phyloP scores from a whole-genome alignment of 192 early-diverging fungal genomes.

The Backusella luteola region DNA sequence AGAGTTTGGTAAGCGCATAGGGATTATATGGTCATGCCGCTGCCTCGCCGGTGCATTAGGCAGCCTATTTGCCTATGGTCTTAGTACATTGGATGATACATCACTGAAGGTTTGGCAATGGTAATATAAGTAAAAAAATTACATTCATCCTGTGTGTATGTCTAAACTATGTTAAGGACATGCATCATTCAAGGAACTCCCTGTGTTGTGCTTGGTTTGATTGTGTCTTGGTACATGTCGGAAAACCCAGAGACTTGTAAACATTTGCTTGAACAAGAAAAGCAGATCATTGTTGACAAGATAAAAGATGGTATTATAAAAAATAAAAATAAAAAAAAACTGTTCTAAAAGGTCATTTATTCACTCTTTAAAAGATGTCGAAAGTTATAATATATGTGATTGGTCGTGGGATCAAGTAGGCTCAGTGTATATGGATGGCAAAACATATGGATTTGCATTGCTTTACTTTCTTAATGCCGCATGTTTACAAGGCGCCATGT shows the following conservation, averaged over 20 bases:
- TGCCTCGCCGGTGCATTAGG: conserved; percentile 40
- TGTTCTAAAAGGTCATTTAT: not conserved
- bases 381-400: not conserved
- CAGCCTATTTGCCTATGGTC: conserved; percentile 57
- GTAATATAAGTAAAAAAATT: not conserved
- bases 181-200: conserved; percentile 63
- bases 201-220: conserved; percentile 36
- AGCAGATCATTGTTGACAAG: conserved; percentile 30
- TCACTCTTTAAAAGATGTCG: not conserved
- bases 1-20: conserved; percentile 47
- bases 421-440: conserved; percentile 18
- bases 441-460: conserved; percentile 12
- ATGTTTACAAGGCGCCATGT: conserved; percentile 11
- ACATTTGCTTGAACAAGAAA: conserved; percentile 38
- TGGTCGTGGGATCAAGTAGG: conserved; percentile 26
- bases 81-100: conserved; percentile 42
- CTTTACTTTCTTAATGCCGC: conserved; percentile 10
- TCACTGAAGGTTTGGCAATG: conserved; percentile 19
- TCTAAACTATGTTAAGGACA: conserved; percentile 27
- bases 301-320: conserved; percentile 7
- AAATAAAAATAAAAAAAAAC: not conserved
- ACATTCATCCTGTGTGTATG: not conserved
- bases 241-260: conserved; percentile 40
- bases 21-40: conserved; percentile 21
- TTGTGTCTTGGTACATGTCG: conserved; percentile 35